Base-by-base conservation (phyloP, 164 flowering plant species). In the Chloranthus sessilifolius region DNA sequence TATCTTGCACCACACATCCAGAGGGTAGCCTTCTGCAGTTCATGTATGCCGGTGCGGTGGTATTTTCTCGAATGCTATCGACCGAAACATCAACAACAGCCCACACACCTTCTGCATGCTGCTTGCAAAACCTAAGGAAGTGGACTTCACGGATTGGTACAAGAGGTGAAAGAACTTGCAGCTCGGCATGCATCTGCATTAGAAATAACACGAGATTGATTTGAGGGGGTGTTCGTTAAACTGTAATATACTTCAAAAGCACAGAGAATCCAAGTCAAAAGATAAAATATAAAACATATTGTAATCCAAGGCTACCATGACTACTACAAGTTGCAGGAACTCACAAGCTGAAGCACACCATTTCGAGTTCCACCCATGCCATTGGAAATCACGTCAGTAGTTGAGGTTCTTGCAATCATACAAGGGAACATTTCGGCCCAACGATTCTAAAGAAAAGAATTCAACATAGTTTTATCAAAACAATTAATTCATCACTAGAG, bases 51-150 rank as follows among this genome's bases (percentile, higher is more conserved):
- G 82, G 61, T 36, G 74, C 56, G 29, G 67, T 71, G 0, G 82
- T 65, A 40, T 65, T 53, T 36, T 91, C 95, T 31, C 92, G 66
- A 50, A 83, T 64, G 56, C 65, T 35, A 52, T 88, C 96, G 1
- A 91, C 63, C 3, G 98, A 88, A 23, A 92, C 94, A 64, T 92
- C 98, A 0, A 92, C 98, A 21, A 92, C 91, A n/a, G 96, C 98
- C 98, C 98, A 92, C 31, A 88, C 83, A 2, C 95, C 98, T 45
- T 88, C 98, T 0, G 96, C 96, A 22, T 80, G 95, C 63, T 92
- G 98, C 79, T 85, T 92, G 77, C 98, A 92, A 68, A 92, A 92
- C 5, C 98, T 69, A 3, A 92, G 76, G 63, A 88, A 85, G 50
- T 75, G 79, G 16, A 85, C 88, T 60, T 82, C 88, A 0, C 98